Base-by-base conservation (phyloP, 768 basidiomycete genomes). In the Sporobolomyces phaffii region DNA sequence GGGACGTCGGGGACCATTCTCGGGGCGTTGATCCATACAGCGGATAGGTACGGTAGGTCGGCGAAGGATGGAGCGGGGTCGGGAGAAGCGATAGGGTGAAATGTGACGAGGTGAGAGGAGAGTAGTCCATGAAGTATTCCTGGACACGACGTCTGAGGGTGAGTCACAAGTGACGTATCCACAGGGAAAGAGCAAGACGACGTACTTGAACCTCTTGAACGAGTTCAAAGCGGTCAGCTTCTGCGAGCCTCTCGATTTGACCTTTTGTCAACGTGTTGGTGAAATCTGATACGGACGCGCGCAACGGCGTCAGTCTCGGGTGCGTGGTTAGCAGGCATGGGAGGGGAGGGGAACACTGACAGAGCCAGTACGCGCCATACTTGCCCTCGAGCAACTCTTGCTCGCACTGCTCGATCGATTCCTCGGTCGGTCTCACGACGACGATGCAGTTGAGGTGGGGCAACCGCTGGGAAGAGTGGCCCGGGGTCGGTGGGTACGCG, bases 51-150 rank as follows among this genome's bases (percentile, higher is more conserved):
- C 59, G 62, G 15, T 61, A 59, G 9, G 31, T 54, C 2, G 69
- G 53, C 0, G 57, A 54, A 1, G 75, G 88, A 68, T 78, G 81
- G 31, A 81, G 78, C 17, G 80, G 73, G 0, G 85, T 82, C 1
- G 92, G 90, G 0, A 79, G 79, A 75, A 91, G 84, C 73, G 89
- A 89, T 48, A 98, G 79, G 18, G 92, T 90, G 80, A 94, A 97
- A 28, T 98, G 80, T 44, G 82, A 88, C 1, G 91, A 87, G 3
- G 91, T 80, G 49, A 97, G 81, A 0, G 94, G 91, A 2, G 90
- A 84, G 73, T 92, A 98, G 78, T 99, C 96, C 71, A 91, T 92
- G 77, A 97, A 99, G 80, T 91, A 91, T 84, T 99, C 96, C 92
- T 80, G 65, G 47, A 64, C 49, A 63, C 48, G 41, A 14, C 36